Conservation (phyloP, 1,139 yeast species). For the Scheffersomyces segobiensis region DNA sequence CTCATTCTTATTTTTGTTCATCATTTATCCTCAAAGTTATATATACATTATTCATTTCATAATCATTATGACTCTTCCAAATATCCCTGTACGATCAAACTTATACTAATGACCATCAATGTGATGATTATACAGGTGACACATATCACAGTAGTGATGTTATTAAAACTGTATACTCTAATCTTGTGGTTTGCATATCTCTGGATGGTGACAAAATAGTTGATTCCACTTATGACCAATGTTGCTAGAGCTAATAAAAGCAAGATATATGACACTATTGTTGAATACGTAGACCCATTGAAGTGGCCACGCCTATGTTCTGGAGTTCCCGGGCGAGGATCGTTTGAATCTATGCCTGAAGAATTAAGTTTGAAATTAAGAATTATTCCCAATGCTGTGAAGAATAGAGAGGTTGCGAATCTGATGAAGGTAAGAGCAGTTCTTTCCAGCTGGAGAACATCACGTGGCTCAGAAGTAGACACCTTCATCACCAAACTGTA, state of each 20-base stretch:
- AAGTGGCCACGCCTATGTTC: constrained; percentile 6
- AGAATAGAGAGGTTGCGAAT: constrained; percentile 49
- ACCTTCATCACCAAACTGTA: constrained; percentile 38
- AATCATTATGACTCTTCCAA: constrained; percentile 17
- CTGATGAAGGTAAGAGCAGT: constrained; percentile 56
- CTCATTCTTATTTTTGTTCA: too few species aligned
- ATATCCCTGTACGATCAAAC: constrained; percentile 41
- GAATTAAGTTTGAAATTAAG: constrained; percentile 51
- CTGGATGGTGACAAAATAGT: constrained; percentile 48
- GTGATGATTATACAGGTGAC: constrained; percentile 41
- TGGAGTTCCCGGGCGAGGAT: background rate
- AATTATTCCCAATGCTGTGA: constrained; percentile 53
- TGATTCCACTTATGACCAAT: constrained; percentile 40
- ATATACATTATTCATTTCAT: background rate
- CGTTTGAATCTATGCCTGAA: constrained; percentile 12
- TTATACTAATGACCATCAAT: constrained; percentile 44
- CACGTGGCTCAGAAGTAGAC: constrained; percentile 58
- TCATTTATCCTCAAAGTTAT: background rate
- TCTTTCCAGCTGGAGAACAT: constrained; percentile 60
- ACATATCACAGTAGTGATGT: constrained; percentile 38
- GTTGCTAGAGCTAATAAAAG: constrained; percentile 42
- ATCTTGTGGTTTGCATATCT: constrained; percentile 47
- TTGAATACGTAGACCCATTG: constrained; percentile 22
- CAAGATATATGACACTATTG: constrained; percentile 39
- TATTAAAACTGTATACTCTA: constrained; percentile 39